Evolutionary conservation across 1,284 basidiomycete species (phyloP).

Genomic region (Rhodotorula sp.): DNA sequence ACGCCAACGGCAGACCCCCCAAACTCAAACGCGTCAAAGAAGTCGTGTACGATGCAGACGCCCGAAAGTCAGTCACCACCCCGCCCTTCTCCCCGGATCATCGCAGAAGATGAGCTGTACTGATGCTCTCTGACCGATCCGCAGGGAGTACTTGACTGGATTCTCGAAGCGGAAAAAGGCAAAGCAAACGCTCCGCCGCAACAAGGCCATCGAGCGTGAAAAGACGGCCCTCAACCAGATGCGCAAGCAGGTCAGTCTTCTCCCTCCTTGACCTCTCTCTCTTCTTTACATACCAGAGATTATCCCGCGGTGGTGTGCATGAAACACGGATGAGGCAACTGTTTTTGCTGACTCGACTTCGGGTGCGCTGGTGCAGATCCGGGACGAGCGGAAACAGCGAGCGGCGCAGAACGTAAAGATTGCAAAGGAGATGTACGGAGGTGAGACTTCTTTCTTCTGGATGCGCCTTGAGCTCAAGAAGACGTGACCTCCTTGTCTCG

Average conservation of each 20-base stretch:
- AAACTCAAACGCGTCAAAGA: constrained; percentile 41
- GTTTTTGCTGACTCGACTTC: not conserved
- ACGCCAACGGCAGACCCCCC: constrained; percentile 24
- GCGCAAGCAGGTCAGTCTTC: constrained; percentile 24
- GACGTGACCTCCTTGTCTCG: too few species aligned
- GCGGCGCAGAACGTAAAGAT: constrained; percentile 40
- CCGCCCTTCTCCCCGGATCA: not conserved
- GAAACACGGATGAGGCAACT: too few species aligned
- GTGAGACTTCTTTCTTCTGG: constrained; percentile 12
- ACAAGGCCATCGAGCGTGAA: constrained; percentile 40
- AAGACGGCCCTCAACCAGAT: constrained; percentile 38
- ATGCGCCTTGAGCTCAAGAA: too few species aligned
- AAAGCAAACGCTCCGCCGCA: constrained; percentile 58
- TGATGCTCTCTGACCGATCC: not conserved
- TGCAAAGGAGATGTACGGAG: constrained; percentile 42
- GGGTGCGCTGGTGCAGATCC: constrained; percentile 25
- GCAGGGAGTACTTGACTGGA: constrained; percentile 76
- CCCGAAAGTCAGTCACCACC: constrained; percentile 58
- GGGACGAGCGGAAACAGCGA: constrained; percentile 40
- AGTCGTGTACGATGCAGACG: constrained; percentile 71
- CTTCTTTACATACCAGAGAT: not conserved
- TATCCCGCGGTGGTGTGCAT: not conserved
- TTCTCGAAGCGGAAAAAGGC: constrained; percentile 80
- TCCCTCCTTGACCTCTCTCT: not conserved
- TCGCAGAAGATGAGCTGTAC: constrained; percentile 1